These are phyloP conservation scores for Agrocybe pediades DNA, from an alignment of 768 basidiomycete genomes.

Conservation along the genomic window DNA sequence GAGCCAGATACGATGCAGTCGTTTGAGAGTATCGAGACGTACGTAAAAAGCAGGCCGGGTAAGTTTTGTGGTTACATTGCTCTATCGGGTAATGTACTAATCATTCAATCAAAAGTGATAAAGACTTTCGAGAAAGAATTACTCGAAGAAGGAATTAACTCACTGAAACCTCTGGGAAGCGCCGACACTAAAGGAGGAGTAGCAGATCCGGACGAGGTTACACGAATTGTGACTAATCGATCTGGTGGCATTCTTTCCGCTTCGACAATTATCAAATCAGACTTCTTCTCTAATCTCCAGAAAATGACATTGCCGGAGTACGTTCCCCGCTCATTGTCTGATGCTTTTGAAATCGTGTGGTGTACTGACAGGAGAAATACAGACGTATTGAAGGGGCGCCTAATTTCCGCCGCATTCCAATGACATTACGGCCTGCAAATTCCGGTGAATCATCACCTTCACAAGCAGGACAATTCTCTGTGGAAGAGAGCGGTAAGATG, in stretches of 20 bases:
- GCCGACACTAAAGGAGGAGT: conserved; percentile 66
- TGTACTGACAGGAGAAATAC: not conserved
- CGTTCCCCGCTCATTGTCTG: conserved; percentile 1
- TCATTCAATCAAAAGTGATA: conserved; percentile 59
- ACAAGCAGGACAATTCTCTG: conserved; percentile 35
- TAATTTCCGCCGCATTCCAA: conserved; percentile 84
- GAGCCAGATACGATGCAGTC: conserved; percentile 78
- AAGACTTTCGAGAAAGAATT: conserved; percentile 95
- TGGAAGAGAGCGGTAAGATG: conserved; percentile 54
- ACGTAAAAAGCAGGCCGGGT: conserved; percentile 86
- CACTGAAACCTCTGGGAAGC: conserved; percentile 80
- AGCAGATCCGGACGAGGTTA: conserved; percentile 90
- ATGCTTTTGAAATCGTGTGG: not conserved
- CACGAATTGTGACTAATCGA: conserved; percentile 81
- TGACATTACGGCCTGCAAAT: conserved; percentile 48
- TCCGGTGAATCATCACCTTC: conserved; percentile 27
- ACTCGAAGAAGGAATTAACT: conserved; percentile 71
- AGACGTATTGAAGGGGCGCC: conserved; percentile 91
- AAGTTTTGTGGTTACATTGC: conserved; percentile 11
- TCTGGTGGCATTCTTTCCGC: conserved; percentile 87
- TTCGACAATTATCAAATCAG: conserved; percentile 92
- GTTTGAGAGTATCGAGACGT: conserved; percentile 78
- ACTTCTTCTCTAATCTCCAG: conserved; percentile 92
- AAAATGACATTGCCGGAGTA: conserved; percentile 97
- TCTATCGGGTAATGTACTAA: not conserved